Evolutionary conservation across 2,329 filamentous ascomycete genomes (phyloP), one percentile per base, ranked within the genome.

Genomic region (Monosporascus sp.): DNA sequence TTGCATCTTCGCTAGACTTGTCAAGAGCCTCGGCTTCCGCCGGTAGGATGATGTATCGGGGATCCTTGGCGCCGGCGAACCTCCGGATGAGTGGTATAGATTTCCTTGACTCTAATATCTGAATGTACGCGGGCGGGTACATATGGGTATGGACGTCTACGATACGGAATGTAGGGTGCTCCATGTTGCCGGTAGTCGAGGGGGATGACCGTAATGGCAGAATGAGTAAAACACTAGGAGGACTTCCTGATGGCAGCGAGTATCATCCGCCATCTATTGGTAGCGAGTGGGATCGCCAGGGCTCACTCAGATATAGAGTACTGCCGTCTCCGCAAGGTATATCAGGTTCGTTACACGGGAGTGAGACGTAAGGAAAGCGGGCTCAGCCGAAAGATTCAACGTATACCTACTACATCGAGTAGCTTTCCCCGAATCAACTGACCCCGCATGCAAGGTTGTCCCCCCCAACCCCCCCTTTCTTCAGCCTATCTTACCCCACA

Each of bases 111-210:
- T 81, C 75, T 54, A 86, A 80, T 54, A 86, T 78, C 55, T 74
- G 65, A 62, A 86, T 76, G 62, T 86, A 86, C 24, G 77, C 78
- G 4, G 83, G 82, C 17, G 84, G 82, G 67, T 86, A 87, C 78
- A 87, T 84, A 70, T 87, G 83, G 2, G 83, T 86, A 75, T 87
- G 84, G 65, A 86, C 78, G 70, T 87, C 84, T 52, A 86, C 84
- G 49, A 86, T 73, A 51, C 67, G 70, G 39, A 69, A 61, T 49
- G 64, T 65, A 45, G 68, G 58, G 20, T 69, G 65, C 17, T 65
- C 59, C 73, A 75, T 75, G 14, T 51, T 56, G 34, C 37, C 48
- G 51, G 47, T 25, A 17, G 7, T n/a, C 42, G 20, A 3, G 42
- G 6, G 22, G 22, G 18, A 46, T 46, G 24, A 9, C n/a, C 24